Conservation (phyloP, 176 grass and related monocot species). For the Saccharum spontaneum region DNA sequence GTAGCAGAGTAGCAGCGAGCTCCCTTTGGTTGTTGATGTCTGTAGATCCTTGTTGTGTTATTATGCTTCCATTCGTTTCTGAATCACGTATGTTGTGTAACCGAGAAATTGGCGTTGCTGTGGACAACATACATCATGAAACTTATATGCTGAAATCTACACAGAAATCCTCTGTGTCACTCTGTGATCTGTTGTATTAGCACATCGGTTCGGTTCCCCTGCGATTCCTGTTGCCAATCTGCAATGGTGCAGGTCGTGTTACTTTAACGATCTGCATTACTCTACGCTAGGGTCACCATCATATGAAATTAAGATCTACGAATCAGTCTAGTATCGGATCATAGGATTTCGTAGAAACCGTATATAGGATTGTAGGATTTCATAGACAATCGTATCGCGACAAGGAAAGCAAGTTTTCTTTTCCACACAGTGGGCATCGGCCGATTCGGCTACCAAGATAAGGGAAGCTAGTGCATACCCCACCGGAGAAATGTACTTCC, state of each 20-base stretch:
- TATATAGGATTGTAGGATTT: too few relatives aligned
- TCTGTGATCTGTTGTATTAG: background rate
- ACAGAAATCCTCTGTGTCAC: background rate
- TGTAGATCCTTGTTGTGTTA: constrained; percentile 13
- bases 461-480: too few relatives aligned
- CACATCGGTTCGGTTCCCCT: background rate
- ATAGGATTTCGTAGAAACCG: too few relatives aligned
- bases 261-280: background rate
- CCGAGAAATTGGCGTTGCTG: constrained; percentile 5
- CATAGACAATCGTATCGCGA: too few relatives aligned
- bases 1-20: constrained; percentile 5
- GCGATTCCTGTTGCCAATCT: background rate
- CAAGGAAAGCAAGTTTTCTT: too few relatives aligned
- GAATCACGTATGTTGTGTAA: constrained; percentile 5
- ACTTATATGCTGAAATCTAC: background rate
- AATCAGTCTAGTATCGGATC: too few relatives aligned
- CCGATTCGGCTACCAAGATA: too few relatives aligned
- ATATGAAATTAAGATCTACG: too few relatives aligned
- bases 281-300: too few relatives aligned
- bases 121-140: background rate
- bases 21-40: constrained; percentile 13
- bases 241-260: background rate
- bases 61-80: background rate
- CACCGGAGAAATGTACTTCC: too few relatives aligned
- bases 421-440: too few relatives aligned